These are phyloP conservation scores for Penstemon davidsonii DNA, from an alignment of 257 asterid genomes.

Conservation along the genomic window DNA sequence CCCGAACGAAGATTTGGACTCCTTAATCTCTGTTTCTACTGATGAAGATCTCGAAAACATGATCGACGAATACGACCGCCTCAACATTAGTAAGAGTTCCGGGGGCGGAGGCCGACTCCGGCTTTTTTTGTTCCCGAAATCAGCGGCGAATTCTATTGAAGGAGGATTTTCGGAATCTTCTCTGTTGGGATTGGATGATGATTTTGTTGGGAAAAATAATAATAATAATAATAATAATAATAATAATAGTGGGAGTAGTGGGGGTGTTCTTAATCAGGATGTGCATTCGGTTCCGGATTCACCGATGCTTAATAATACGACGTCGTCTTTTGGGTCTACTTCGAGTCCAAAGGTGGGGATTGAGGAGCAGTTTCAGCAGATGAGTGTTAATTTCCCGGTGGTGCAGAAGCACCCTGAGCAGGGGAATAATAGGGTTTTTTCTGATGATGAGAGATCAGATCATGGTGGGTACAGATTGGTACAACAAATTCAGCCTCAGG, in stretches of 20 bases:
- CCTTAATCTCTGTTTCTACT: background rate
- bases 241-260: no score
- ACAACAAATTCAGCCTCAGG: constrained; percentile 50
- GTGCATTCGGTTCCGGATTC: constrained; percentile 50
- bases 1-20: constrained; percentile 77
- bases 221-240: background rate
- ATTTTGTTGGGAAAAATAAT: constrained; percentile 35
- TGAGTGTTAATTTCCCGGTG: constrained; percentile 16
- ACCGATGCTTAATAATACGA: constrained; percentile 61
- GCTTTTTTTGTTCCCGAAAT: constrained; percentile 46
- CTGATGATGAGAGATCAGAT: constrained; percentile 90
- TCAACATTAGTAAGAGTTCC: constrained; percentile 6
- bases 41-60: background rate
- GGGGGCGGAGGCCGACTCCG: constrained; percentile 54
- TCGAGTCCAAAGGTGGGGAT: constrained; percentile 66
- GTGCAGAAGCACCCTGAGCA: no score
- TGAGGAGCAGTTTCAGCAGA: constrained; percentile 80
- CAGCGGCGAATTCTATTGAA: constrained; percentile 26
- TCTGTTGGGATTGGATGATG: constrained; percentile 70
- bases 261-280: constrained; percentile 38
- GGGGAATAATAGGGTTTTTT: constrained; percentile 59
- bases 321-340: constrained; percentile 87
- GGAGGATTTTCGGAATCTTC: constrained; percentile 66
- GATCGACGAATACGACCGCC: constrained; percentile 35
- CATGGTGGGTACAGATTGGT: constrained; percentile 57